Conservation (phyloP, 2,329 filamentous ascomycete genomes). For the Rugonectria rugulosa region DNA sequence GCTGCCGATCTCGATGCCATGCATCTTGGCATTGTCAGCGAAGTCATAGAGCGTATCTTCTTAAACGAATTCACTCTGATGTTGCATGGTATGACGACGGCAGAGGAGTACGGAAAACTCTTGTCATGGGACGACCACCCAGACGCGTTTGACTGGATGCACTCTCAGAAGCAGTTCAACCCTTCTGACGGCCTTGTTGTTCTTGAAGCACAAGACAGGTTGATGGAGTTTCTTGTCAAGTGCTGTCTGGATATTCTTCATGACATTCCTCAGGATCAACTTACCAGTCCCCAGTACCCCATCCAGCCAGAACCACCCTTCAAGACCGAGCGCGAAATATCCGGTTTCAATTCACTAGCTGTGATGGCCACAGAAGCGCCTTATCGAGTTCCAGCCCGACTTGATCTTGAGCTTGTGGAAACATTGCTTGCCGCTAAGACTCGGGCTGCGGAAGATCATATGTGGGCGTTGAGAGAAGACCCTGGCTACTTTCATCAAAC, state of each 20-base stretch:
- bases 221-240: slow-evolving; percentile 57
- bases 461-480: slow-evolving; percentile 65
- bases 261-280: slow-evolving; percentile 49
- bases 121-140: slow-evolving; percentile 43
- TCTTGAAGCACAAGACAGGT: slow-evolving; percentile 58
- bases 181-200: slow-evolving; percentile 58
- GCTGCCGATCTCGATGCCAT: slow-evolving; percentile 50
- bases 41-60: slow-evolving; percentile 36
- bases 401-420: slow-evolving; percentile 56
- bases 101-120: slow-evolving; percentile 47
- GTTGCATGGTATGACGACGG: slow-evolving; percentile 38
- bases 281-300: slow-evolving; percentile 41
- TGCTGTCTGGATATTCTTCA: slow-evolving; percentile 58
- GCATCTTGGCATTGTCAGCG: slow-evolving; percentile 38
- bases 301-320: slow-evolving; percentile 48
- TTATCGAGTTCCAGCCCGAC: slow-evolving; percentile 55
- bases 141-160: slow-evolving; percentile 49
- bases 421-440: slow-evolving; percentile 52
- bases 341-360: slow-evolving; percentile 48
- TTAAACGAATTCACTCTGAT: slow-evolving; percentile 46
- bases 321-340: slow-evolving; percentile 39
- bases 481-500: slow-evolving; percentile 61
- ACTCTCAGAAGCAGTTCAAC: slow-evolving; percentile 45
- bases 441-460: slow-evolving; percentile 58
- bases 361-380: slow-evolving; percentile 57